Evolutionary conservation across 2,329 filamentous ascomycete species (phyloP), one percentile per base, ranked within the genome.

Genomic region (Neocatenulostroma microsporum): DNA sequence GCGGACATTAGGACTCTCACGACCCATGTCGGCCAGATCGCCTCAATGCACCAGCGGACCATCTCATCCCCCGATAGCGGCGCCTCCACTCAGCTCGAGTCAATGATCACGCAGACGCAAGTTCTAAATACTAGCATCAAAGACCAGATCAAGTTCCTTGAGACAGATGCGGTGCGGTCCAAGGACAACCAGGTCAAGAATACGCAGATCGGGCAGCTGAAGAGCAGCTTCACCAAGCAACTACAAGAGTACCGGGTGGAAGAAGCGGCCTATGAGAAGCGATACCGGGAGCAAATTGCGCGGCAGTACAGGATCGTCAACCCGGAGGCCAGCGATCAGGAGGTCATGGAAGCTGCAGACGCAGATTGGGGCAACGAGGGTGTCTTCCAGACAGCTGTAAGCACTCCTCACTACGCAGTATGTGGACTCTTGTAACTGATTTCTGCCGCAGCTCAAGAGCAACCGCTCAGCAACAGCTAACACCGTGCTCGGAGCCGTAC

Each of bases 321-420:
- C 32, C 84, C 84, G 34, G 79, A 86, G 30, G 84, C 84, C n/a
- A 74, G 73, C 32, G 82, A 87, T 41, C 67, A 73, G 2, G 81
- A 89, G 61, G 78, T 88, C 3, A 66, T 72, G 32, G 68, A 84
- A 57, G 82, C 82, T 3, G 68, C 77, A 17, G 70, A 84, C 49
- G 69, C 76, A 36, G 79, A 87, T 57, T 84, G 82, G 80, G 77
- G 80, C 36, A 75, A 83, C 41, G 80, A 88, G 64, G 81, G 82
- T 53, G 79, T 91, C 37, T 91, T 89, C 67, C 81, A 87, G 62
- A 81, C 78, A 39, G 84, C 84, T 41, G 84, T 89, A 72, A 61
- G 78, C 71, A 35, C 12, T n/a, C n/a, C n/a, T n/a, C n/a, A n/a
- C n/a, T n/a, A n/a, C n/a, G n/a, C n/a, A n/a, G n/a, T n/a, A n/a